Base-by-base conservation (phyloP, 2,329 filamentous ascomycete species). In the Aspergillus terreus region DNA sequence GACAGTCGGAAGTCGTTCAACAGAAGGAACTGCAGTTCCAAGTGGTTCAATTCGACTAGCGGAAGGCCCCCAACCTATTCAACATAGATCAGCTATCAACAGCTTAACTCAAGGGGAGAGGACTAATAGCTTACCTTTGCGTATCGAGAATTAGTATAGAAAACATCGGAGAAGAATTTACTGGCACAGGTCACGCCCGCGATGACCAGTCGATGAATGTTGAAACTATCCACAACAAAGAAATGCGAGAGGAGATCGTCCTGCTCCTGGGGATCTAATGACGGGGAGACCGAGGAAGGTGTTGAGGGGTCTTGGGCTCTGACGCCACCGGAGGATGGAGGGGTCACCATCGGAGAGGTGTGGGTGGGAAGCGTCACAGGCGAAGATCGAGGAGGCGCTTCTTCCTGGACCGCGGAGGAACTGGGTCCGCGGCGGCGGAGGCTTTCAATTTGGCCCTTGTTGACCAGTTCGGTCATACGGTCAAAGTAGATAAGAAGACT, bases 131-230 rank as follows among this genome's bases (percentile, higher is more conserved):
- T 57, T 79, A 96, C 94, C 88, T 97, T 99, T 54, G 94, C 94
- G 71, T 99, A 99, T 84, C 94, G 84, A 50, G 94, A 97, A 72
- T 99, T 99, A 9, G 94, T 99, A 70, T 97, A 99, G 65, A 99
- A 99, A 38, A 97, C 92, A 74, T 99, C 84, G 4, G 92, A 97
- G 74, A 99, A 99, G 79, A 97, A 99, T 73, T 99, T 99, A 82
- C 92, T 97, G 4, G 94, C 92, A 72, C 94, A 97, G 3, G 94
- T 99, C 42, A 99, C 94, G 33, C 92, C 94, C 2, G 94, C 90
- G 68, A 99, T 99, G 49, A 97, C 92, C 50, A 99, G 78, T 50
- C 94, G 86, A 69, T 99, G 94, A 58, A 99, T 97, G 73, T 99
- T 99, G 77, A 94, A 99, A 74, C 94, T 97, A 74, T 99, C 94